phyloP scores from a whole-genome alignment of 352 stramenopile genomes.

The Pythium myriotylum region DNA sequence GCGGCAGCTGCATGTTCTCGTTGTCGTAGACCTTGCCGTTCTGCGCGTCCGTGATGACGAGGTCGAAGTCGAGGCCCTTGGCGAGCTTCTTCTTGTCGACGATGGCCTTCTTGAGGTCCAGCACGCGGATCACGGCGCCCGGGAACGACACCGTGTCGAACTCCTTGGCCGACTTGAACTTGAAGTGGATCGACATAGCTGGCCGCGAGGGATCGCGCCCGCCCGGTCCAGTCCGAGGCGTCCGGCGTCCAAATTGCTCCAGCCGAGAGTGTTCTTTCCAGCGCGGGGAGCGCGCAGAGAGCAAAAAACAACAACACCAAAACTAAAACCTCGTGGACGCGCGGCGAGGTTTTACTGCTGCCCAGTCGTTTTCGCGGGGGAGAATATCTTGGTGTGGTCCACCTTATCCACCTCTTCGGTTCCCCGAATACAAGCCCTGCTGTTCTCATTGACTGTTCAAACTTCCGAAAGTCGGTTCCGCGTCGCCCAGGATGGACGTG shows the following conservation, averaged over 20 bases:
- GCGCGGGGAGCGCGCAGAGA: too few relatives aligned
- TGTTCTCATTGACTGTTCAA: neutral
- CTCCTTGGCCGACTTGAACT: slow-evolving; percentile 91
- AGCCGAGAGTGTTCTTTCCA: too few relatives aligned
- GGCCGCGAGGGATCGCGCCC: too few relatives aligned
- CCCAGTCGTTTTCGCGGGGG: slow-evolving; percentile 22
- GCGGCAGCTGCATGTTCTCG: slow-evolving; percentile 86
- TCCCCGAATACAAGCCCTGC: slow-evolving; percentile 1
- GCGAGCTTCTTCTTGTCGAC: slow-evolving; percentile 93
- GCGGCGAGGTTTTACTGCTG: slow-evolving; percentile 6
- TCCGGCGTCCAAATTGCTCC: neutral
- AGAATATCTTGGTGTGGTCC: neutral
- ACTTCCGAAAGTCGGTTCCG: neutral
- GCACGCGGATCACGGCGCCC: slow-evolving; percentile 82
- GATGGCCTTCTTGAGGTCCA: slow-evolving; percentile 93
- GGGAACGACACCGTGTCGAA: slow-evolving; percentile 88
- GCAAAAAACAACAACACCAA: too few relatives aligned
- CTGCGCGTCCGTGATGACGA: slow-evolving; percentile 92
- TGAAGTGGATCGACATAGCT: slow-evolving; percentile 93
- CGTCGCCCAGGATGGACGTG: neutral
- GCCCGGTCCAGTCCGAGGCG: too few relatives aligned
- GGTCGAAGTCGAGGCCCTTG: slow-evolving; percentile 92
- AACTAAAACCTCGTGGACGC: slow-evolving; percentile 13
- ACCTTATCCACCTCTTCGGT: neutral
- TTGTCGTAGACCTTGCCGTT: slow-evolving; percentile 92